Evolutionary conservation across 495 filamentous ascomycete species (phyloP).

Genomic region (Achaetomiella virescens): DNA sequence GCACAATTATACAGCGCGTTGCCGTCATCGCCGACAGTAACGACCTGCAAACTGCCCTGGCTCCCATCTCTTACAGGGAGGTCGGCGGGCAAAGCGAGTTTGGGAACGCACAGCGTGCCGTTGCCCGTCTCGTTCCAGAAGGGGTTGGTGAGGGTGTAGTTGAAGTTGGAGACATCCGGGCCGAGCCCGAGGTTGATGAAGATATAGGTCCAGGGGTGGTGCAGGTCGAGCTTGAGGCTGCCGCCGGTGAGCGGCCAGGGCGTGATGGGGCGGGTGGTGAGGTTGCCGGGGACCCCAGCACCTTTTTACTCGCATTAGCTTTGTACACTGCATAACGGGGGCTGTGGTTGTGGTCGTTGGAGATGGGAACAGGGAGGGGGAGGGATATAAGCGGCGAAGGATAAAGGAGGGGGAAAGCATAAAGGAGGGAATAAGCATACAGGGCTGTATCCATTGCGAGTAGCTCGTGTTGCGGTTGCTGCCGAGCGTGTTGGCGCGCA

Average conservation of each 20-base stretch:
- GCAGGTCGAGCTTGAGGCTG: conserved; percentile 44
- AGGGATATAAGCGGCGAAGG: too few species aligned
- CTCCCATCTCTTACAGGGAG: conserved; percentile 43
- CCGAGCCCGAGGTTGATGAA: conserved; percentile 61
- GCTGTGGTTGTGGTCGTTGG: too few species aligned
- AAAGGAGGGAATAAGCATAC: conserved; percentile 50
- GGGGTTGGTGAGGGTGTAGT: conserved; percentile 47
- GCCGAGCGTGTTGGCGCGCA: conserved; percentile 49
- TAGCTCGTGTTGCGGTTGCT: conserved; percentile 21
- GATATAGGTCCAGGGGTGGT: conserved; percentile 52
- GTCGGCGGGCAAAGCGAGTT: conserved; percentile 39
- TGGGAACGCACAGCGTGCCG: conserved; percentile 53
- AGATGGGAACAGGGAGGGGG: conserved; percentile 4
- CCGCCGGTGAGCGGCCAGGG: conserved; percentile 56
- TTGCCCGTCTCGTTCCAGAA: conserved; percentile 56
- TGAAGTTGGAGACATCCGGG: conserved; percentile 49
- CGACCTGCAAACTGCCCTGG: conserved; percentile 50
- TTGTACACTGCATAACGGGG: too few species aligned
- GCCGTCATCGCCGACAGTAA: conserved; percentile 46
- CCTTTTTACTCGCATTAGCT: too few species aligned
- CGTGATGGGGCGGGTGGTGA: conserved; percentile 46
- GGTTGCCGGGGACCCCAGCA: conserved; percentile 46
- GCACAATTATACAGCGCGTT: conserved; percentile 58
- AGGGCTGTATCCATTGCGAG: conserved; percentile 54
- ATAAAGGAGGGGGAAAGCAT: conserved; percentile 15